Evolutionary conservation across 805 yeast genomes (phyloP).

Genomic region (Saccharomycopsis sp.): DNA sequence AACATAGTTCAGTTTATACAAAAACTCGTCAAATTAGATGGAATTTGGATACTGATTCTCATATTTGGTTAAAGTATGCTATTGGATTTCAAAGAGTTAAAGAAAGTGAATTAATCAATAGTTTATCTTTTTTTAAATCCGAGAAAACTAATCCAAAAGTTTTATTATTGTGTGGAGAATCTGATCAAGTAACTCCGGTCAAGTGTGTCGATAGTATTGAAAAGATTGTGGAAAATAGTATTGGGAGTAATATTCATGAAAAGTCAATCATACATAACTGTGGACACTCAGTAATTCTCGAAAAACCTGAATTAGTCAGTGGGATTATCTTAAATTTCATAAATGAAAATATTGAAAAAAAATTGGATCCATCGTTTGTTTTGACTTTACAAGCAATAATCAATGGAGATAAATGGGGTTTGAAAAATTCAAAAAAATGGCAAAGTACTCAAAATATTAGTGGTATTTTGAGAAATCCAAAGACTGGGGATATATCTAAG

Average conservation of each 20-base stretch:
- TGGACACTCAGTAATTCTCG: constrained; percentile 57
- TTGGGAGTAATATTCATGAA: no score
- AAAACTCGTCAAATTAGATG: constrained; percentile 50
- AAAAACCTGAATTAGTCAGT: constrained; percentile 52
- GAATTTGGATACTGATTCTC: constrained; percentile 55
- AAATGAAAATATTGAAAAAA: constrained; percentile 36
- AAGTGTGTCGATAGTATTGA: no score
- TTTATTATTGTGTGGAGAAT: constrained; percentile 47
- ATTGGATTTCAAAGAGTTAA: constrained; percentile 37
- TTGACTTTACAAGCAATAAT: constrained; percentile 49
- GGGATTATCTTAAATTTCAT: constrained; percentile 53
- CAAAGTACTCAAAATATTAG: constrained; percentile 42
- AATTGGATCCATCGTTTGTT: constrained; percentile 64
- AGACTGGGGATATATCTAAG: constrained; percentile 29
- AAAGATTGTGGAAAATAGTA: constrained; percentile 24
- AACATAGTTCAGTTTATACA: constrained; percentile 20
- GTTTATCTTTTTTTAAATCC: constrained; percentile 23
- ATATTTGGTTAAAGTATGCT: constrained; percentile 42
- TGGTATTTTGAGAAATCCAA: constrained; percentile 27
- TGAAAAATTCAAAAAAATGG: constrained; percentile 72
- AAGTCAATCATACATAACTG: no score
- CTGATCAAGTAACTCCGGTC: constrained; percentile 47
- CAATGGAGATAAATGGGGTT: constrained; percentile 68
- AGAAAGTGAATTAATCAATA: constrained; percentile 35
- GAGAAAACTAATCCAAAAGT: constrained; percentile 32